Conservation (phyloP, 441 rosid species). For the Monsonia emarginata region DNA sequence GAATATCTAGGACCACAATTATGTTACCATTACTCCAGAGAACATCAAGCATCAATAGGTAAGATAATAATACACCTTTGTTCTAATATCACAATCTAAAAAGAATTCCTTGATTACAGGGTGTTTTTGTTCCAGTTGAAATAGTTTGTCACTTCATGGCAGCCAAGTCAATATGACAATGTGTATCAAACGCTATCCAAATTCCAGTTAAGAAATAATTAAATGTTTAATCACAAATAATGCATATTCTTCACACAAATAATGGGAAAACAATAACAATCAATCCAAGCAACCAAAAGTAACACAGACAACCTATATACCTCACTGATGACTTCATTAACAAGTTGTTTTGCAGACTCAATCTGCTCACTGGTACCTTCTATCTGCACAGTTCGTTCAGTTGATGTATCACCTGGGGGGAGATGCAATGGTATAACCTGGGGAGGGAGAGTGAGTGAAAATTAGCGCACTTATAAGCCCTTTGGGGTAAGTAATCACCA, state of each 20-base stretch:
- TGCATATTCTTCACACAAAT: not conserved
- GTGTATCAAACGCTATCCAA: too few relatives aligned
- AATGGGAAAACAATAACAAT: conserved; percentile 4
- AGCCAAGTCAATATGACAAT: too few relatives aligned
- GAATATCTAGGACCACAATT: too few relatives aligned
- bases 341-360: conserved; percentile 80
- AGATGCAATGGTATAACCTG: conserved; percentile 93
- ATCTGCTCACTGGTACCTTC: conserved; percentile 92
- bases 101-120: too few relatives aligned
- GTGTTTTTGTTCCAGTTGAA: too few relatives aligned
- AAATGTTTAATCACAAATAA: not conserved
- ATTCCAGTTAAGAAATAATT: not conserved
- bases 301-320: conserved; percentile 47
- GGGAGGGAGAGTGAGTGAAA: not conserved
- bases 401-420: conserved; percentile 79
- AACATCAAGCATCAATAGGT: too few relatives aligned
- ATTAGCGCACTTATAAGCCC: not conserved
- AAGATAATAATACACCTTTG: too few relatives aligned
- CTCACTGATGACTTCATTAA: conserved; percentile 91
- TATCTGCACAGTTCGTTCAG: conserved; percentile 69
- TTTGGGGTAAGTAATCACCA: too few relatives aligned
- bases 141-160: too few relatives aligned
- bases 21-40: too few relatives aligned
- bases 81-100: too few relatives aligned
- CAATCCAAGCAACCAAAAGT: conserved; percentile 19